Percentiles rank a stretch among this genome's conserved stretches.
These are phyloP conservation scores for Talaromyces sp. DNA, from an alignment of 2,329 filamentous ascomycete species.

Conservation along the genomic window DNA sequence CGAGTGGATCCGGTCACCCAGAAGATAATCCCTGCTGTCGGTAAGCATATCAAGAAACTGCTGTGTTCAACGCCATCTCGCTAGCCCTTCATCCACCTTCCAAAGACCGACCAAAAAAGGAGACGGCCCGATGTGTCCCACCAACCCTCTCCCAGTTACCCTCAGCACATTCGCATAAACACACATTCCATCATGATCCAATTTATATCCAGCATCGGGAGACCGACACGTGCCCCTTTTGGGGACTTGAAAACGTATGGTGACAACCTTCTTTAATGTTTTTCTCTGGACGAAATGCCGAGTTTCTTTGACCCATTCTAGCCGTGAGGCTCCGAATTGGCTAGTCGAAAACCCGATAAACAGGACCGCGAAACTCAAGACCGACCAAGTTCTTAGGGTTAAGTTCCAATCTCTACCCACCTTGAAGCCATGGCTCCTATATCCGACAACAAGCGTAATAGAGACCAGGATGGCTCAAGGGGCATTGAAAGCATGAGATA, in stretches of 20 bases:
- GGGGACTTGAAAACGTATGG: constrained; percentile 41
- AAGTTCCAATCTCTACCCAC: constrained; percentile 78
- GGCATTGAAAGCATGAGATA: constrained; percentile 53
- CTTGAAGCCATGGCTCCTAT: constrained; percentile 39
- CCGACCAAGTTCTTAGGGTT: constrained; percentile 86
- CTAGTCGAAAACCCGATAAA: constrained; percentile 69
- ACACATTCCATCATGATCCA: constrained; percentile 58
- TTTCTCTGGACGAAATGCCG: constrained; percentile 35
- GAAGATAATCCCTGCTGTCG: constrained; percentile 34
- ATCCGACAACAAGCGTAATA: constrained; percentile 16
- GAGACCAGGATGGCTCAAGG: constrained; percentile 37
- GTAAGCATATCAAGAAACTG: constrained; percentile 33
- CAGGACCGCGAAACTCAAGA: constrained; percentile 65
- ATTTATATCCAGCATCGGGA: constrained; percentile 54
- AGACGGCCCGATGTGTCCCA: constrained; percentile 47
- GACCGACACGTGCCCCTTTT: constrained; percentile 41
- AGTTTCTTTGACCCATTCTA: constrained; percentile 29
- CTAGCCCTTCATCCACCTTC: constrained; percentile 17
- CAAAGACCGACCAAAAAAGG: constrained; percentile 44
- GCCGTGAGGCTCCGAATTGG: constrained; percentile 29
- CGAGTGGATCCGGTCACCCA: constrained; percentile 46
- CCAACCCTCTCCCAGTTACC: constrained; percentile 44
- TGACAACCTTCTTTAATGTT: constrained; percentile 36
- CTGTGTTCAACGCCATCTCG: constrained; percentile 28
- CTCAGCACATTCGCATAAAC: constrained; percentile 34